phyloP scores from a whole-genome alignment of 768 basidiomycete genomes.

The Mrakia frigida region DNA sequence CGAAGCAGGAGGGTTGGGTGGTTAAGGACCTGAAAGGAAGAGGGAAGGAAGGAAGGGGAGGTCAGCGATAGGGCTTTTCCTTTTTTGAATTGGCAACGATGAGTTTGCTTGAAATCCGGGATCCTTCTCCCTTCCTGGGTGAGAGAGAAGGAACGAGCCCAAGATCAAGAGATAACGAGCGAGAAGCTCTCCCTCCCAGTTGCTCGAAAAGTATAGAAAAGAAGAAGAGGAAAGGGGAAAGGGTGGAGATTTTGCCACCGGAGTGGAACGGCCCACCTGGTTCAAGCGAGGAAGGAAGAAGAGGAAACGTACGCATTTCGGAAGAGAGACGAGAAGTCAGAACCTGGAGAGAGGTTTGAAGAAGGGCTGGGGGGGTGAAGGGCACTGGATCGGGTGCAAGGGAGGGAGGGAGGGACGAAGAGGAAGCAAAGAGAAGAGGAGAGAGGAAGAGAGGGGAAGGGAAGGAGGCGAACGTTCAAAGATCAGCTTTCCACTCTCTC shows the following conservation, averaged over 20 bases:
- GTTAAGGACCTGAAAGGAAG: constrained; percentile 8
- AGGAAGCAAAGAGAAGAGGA: not conserved
- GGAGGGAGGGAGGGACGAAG: not conserved
- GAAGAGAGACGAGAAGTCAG: not conserved
- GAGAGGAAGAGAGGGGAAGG: not conserved
- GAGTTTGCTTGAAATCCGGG: not conserved
- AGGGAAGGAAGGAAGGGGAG: not conserved
- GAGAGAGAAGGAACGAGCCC: not conserved
- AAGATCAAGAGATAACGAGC: not conserved
- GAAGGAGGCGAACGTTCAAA: too few relatives aligned
- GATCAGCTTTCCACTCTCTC: too few relatives aligned
- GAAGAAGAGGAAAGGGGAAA: not conserved
- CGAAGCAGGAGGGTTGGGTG: constrained; percentile 18
- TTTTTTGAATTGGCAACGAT: not conserved
- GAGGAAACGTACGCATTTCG: constrained; percentile 12
- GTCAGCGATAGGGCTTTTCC: not conserved
- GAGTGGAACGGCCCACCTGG: not conserved
- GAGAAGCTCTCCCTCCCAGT: not conserved
- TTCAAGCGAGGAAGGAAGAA: not conserved
- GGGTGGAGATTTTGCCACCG: not conserved
- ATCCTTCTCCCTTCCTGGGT: not conserved
- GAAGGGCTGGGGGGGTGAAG: not conserved
- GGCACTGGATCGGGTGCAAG: not conserved
- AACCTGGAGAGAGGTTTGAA: not conserved
- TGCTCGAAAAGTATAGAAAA: not conserved